Base-by-base conservation (phyloP, 2,329 filamentous ascomycete genomes). In the Nigrospora oryzae region DNA sequence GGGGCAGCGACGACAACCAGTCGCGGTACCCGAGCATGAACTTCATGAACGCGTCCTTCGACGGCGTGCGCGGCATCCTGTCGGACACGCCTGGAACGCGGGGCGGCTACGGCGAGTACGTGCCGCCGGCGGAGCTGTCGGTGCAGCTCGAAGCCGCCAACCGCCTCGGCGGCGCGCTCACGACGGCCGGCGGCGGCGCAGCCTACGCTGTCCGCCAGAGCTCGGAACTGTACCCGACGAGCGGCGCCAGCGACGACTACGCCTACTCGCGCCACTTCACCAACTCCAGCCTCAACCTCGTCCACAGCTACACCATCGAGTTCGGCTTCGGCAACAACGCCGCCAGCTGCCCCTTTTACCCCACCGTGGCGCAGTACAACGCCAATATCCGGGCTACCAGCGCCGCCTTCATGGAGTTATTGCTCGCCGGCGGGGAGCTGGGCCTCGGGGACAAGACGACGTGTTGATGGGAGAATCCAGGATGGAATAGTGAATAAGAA, bases 1-100 rank as follows among this genome's bases (percentile, higher is more conserved):
- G 76, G 76, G 76, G 77, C 17, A 71, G 75, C 49, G 75, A 80
- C 50, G 65, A 72, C 39, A 63, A 70, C 46, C 76, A 80, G 58
- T 61, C 60, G 42, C 64, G 57, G 1, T 64, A 67, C 38, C 54
- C 67, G 0, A 51, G 51, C 40, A 72, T 74, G 66, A 79, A 69
- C 60, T 77, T 79, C 58, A 55, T 64, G 23, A 80, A 79, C 64
- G 43, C 61, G 3, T 58, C 67, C 4, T 81, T 72, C 47, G 69
- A 80, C 46, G 68, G 68, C 44, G 66, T 67, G 39, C 70, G 76
- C 14, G 76, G 75, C 30, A 55, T 71, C 11, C 56, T 69, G 1
- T 63, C 65, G 23, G 63, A 70, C 37, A 58, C 55, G 1, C 59
- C 61, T 3, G 49, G 54, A 3, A 43, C 51, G 11, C 58, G 61